A percentile compares a stretch with the other conserved stretches of the same genome.
Evolutionary conservation across 371 early-diverging fungal genomes (phyloP).

Genomic region (Saksenaea vasiformis): DNA sequence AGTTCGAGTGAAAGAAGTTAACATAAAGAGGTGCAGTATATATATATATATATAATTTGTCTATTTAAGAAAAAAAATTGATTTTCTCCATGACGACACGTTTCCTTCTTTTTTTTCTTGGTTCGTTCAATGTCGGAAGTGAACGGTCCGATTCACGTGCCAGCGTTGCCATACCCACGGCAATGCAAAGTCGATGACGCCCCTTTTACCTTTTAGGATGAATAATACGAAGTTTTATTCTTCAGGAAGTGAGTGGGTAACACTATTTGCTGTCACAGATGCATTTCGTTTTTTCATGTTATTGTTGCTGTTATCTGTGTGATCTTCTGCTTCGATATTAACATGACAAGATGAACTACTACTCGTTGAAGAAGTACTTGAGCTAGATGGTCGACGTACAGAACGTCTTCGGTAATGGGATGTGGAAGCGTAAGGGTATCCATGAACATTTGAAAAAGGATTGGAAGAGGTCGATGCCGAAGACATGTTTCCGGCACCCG

Average conservation of each 20-base stretch:
- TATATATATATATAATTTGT: no score
- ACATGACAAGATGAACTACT: constrained; percentile 11
- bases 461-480: not conserved
- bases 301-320: constrained; percentile 10
- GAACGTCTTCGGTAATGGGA: constrained; percentile 10
- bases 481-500: not conserved
- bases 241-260: not conserved
- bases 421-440: constrained; percentile 11
- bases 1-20: no score
- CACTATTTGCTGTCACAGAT: constrained; percentile 1
- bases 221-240: not conserved
- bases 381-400: constrained; percentile 39
- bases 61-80: no score
- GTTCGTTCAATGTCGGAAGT: not conserved
- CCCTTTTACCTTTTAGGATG: not conserved
- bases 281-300: constrained; percentile 17
- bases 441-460: not conserved
- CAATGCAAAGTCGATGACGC: not conserved
- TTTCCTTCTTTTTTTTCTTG: no score
- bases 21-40: no score
- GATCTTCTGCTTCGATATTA: constrained; percentile 8
- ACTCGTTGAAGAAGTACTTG: constrained; percentile 32
- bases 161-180: not conserved
- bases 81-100: no score
- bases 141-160: constrained; percentile 4